phyloP scores from a whole-genome alignment of 2,329 filamentous ascomycete genomes.

The Diplodia sapinea region DNA sequence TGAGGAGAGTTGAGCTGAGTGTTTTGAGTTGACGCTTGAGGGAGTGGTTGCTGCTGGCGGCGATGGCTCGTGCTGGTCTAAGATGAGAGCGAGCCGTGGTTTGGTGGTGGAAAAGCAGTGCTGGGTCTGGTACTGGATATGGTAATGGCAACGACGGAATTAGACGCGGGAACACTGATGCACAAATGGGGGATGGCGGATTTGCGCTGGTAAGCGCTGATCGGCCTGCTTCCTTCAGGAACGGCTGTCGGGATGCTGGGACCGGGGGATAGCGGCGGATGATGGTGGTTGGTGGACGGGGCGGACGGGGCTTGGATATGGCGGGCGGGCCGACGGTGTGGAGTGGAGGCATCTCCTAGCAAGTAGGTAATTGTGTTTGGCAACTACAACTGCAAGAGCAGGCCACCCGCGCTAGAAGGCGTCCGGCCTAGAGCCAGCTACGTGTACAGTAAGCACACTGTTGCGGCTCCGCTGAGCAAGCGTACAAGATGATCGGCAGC shows the following conservation, averaged over 20 bases:
- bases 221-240: background rate
- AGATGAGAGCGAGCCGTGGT: background rate
- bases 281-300: too few relatives aligned
- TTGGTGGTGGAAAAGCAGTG: background rate
- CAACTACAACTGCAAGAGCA: background rate
- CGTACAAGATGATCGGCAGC: too few relatives aligned
- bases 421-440: background rate
- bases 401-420: background rate
- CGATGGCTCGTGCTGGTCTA: background rate
- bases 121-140: background rate
- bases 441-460: background rate
- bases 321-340: background rate
- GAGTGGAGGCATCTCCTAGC: constrained; percentile 2
- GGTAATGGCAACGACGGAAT: background rate
- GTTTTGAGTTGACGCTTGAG: background rate
- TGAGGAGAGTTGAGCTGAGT: background rate
- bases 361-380: constrained; percentile 22
- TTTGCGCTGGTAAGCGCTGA: background rate
- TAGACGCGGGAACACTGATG: background rate
- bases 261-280: background rate
- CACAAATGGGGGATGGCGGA: background rate
- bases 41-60: background rate
- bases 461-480: too few relatives aligned
- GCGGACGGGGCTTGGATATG: background rate
- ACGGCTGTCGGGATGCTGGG: background rate